These are phyloP conservation scores for Boletus mariae DNA, from an alignment of 1,284 basidiomycete genomes.

Conservation along the genomic window DNA sequence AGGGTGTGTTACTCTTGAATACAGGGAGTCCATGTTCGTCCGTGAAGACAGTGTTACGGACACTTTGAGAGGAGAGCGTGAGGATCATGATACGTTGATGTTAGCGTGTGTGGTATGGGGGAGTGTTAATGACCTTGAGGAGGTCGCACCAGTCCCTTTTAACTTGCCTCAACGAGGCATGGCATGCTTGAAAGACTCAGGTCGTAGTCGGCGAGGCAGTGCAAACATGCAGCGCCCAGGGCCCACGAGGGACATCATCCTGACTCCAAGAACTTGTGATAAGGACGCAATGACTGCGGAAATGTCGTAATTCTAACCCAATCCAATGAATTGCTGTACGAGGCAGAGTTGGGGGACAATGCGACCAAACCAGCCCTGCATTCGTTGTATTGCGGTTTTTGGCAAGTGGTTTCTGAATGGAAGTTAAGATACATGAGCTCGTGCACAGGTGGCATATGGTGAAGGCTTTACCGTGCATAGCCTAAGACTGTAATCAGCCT, in stretches of 20 bases:
- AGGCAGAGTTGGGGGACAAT: not conserved
- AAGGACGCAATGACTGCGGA: not conserved
- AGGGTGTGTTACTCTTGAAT: constrained; percentile 26
- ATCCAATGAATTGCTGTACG: not conserved
- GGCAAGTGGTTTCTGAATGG: not conserved
- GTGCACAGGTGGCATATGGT: not conserved
- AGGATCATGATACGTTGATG: constrained; percentile 21
- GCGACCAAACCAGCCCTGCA: not conserved
- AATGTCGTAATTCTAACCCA: not conserved
- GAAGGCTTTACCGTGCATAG: not conserved
- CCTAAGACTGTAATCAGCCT: not conserved
- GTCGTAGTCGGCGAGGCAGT: not conserved
- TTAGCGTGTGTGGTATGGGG: not conserved
- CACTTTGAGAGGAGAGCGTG: constrained; percentile 21
- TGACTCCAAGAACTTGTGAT: not conserved
- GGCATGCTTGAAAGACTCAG: not conserved
- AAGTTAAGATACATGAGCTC: not conserved
- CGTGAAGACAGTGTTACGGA: constrained; percentile 27
- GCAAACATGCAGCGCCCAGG: not conserved
- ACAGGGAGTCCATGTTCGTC: constrained; percentile 22
- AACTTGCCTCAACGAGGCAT: not conserved
- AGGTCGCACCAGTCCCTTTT: constrained; percentile 5
- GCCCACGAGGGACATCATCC: too few species aligned
- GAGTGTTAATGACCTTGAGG: not conserved
- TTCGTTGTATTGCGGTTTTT: not conserved